Conservation (phyloP, 1,284 basidiomycete species). For the Cutaneotrichosporon cavernicola region DNA sequence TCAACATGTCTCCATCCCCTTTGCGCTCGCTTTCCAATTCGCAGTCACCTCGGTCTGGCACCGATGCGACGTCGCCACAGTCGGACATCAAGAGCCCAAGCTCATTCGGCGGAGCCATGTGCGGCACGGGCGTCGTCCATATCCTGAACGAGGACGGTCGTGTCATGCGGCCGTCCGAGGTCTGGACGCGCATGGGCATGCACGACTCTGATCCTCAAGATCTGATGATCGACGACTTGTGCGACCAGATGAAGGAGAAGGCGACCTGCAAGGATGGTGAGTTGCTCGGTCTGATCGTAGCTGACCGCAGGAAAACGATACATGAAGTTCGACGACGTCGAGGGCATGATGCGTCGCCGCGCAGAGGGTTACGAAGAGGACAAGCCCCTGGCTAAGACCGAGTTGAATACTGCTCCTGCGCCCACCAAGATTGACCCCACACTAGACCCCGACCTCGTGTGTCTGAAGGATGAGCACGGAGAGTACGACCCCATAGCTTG, state of each 20-base stretch:
- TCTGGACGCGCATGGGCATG: constrained; percentile 46
- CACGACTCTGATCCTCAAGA: constrained; percentile 33
- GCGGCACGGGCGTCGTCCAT: constrained; percentile 31
- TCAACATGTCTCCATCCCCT: constrained; percentile 51
- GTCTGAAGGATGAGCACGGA: constrained; percentile 5
- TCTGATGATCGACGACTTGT: constrained; percentile 52
- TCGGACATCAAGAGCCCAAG: constrained; percentile 21
- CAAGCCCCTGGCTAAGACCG: neutral
- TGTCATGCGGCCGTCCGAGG: constrained; percentile 43
- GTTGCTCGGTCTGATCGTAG: constrained; percentile 11
- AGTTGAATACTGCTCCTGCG: neutral
- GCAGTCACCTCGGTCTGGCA: constrained; percentile 30
- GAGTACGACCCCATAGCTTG: constrained; percentile 22
- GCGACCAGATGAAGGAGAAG: constrained; percentile 49
- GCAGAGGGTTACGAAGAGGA: neutral
- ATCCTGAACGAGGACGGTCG: constrained; percentile 43
- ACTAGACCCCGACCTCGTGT: constrained; percentile 11
- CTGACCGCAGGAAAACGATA: constrained; percentile 17
- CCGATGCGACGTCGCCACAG: constrained; percentile 25
- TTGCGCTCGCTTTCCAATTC: constrained; percentile 32
- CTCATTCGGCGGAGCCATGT: constrained; percentile 14
- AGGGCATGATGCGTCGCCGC: constrained; percentile 14
- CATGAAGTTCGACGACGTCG: constrained; percentile 26
- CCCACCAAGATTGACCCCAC: neutral
- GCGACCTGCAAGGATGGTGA: constrained; percentile 49